These are phyloP conservation scores for Penicillium brasilianum DNA, from an alignment of 2,329 filamentous ascomycete species.

Conservation along the genomic window DNA sequence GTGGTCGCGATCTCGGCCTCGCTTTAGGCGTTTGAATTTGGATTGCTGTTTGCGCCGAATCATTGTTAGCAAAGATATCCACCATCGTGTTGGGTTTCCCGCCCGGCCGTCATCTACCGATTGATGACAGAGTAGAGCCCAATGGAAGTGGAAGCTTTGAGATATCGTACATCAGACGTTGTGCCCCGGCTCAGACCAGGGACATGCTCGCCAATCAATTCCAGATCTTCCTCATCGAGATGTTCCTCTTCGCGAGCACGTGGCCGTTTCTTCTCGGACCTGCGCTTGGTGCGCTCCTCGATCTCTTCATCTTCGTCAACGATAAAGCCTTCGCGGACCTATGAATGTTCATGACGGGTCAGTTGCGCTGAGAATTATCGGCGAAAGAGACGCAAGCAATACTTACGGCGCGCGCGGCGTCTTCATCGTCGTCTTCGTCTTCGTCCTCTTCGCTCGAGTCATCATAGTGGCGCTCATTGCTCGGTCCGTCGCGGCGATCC, in stretches of 20 bases:
- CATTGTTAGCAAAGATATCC: constrained; percentile 18
- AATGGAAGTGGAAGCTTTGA: neutral
- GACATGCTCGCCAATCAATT: constrained; percentile 85
- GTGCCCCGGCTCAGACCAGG: constrained; percentile 71
- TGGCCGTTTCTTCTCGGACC: constrained; percentile 75
- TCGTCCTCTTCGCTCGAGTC: constrained; percentile 94
- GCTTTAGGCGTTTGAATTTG: constrained; percentile 96
- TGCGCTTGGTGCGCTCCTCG: constrained; percentile 65
- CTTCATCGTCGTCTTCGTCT: constrained; percentile 88
- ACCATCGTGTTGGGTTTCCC: too few species aligned
- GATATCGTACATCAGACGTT: constrained; percentile 67
- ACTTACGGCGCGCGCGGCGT: constrained; percentile 75
- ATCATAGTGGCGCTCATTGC: constrained; percentile 60
- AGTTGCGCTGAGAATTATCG: constrained; percentile 16
- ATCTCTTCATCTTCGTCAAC: constrained; percentile 89
- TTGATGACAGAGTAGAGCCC: neutral
- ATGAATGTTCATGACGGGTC: constrained; percentile 20
- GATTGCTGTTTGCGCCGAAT: constrained; percentile 58
- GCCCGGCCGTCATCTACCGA: neutral
- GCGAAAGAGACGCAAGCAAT: neutral
- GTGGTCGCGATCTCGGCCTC: constrained; percentile 70
- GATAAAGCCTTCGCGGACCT: constrained; percentile 95
- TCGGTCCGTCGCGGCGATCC: constrained; percentile 54
- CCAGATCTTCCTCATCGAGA: constrained; percentile 93
- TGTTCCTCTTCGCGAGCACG: constrained; percentile 78